Conservation (phyloP, 768 basidiomycete species). For the Suillus alpinus region DNA sequence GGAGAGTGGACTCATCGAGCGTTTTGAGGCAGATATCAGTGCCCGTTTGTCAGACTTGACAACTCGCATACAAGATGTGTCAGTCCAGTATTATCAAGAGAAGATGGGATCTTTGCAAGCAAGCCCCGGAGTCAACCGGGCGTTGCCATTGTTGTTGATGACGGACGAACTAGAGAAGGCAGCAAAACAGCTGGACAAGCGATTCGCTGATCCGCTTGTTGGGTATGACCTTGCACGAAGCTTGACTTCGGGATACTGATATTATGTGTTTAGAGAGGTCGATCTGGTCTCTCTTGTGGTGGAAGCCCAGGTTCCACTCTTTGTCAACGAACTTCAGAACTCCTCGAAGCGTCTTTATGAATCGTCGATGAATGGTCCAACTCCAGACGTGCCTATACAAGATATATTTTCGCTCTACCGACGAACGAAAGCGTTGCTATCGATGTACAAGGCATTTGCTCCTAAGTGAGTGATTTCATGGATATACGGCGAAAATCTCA, state of each 20-base stretch:
- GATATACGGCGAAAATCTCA: conserved; percentile 6
- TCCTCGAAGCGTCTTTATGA: conserved; percentile 76
- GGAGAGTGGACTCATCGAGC: conserved; percentile 66
- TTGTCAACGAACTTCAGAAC: conserved; percentile 62
- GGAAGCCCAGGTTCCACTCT: conserved; percentile 64
- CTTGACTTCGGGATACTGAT: conserved; percentile 1
- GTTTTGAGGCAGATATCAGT: conserved; percentile 70
- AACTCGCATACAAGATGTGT: conserved; percentile 57
- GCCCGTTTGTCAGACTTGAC: conserved; percentile 68
- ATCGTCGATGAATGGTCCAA: conserved; percentile 82
- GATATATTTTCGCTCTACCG: conserved; percentile 88
- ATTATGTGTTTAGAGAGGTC: conserved; percentile 46
- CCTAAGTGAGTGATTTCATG: conserved; percentile 53
- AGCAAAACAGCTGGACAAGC: conserved; percentile 80
- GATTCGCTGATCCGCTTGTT: conserved; percentile 80
- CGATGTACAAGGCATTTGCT: conserved; percentile 82
- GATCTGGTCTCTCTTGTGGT: conserved; percentile 76
- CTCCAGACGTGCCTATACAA: conserved; percentile 83
- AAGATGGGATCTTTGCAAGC: conserved; percentile 64
- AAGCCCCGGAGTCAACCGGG: conserved; percentile 75
- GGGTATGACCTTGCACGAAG: conserved; percentile 48
- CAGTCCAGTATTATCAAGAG: conserved; percentile 57
- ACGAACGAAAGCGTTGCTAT: conserved; percentile 66
- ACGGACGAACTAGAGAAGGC: conserved; percentile 88
- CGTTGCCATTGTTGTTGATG: conserved; percentile 77